Conservation (phyloP, 2,329 filamentous ascomycete species). For the Cercospora berteroae region DNA sequence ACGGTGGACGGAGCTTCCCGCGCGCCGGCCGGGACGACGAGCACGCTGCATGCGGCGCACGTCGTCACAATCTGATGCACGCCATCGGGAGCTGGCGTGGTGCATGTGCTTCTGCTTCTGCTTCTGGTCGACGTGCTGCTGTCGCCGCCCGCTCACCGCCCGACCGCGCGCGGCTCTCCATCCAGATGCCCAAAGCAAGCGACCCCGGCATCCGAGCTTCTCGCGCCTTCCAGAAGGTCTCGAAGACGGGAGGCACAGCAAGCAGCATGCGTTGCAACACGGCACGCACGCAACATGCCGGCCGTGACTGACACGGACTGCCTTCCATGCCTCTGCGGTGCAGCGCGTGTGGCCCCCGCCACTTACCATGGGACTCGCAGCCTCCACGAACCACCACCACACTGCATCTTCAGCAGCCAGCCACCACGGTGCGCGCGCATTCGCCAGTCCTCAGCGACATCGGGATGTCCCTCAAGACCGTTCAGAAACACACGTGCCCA, state of each 20-base stretch:
- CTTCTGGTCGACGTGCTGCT: not conserved
- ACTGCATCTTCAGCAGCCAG: not conserved
- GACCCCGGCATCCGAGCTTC: not conserved
- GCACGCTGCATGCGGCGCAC: not conserved
- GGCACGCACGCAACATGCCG: too few species aligned
- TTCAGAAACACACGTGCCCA: not conserved
- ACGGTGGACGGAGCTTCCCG: not conserved
- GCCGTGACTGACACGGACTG: too few species aligned
- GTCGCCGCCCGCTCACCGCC: not conserved
- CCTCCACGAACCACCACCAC: not conserved
- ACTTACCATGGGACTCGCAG: not conserved
- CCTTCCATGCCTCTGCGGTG: too few species aligned
- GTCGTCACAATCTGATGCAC: not conserved
- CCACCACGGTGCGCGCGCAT: not conserved
- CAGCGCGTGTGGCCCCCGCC: too few species aligned
- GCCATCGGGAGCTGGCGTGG: not conserved
- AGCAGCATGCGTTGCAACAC: too few species aligned
- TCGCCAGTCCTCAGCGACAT: not conserved
- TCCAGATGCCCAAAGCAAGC: not conserved
- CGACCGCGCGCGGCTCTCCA: not conserved
- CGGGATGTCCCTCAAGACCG: not conserved
- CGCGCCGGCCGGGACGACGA: not conserved
- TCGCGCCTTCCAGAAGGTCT: constrained; percentile 21
- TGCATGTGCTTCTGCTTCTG: not conserved
- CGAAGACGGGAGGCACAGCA: not conserved